Evolutionary conservation across 2,329 filamentous ascomycete species (phyloP), one percentile per base, ranked within the genome.

Genomic region (Colletotrichum sansevieriae): DNA sequence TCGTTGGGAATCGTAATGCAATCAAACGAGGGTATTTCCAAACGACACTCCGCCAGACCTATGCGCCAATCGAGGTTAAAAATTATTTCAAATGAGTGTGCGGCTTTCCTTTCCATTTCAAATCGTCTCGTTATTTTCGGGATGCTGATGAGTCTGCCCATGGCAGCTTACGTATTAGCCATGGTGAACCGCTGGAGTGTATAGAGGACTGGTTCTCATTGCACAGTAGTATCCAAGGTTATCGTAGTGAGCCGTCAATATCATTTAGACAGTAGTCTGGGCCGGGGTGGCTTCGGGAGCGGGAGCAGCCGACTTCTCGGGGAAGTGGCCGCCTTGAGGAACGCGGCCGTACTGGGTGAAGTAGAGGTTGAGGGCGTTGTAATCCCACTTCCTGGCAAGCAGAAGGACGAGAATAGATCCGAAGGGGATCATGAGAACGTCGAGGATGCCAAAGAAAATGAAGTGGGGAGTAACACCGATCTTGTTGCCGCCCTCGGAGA

Each of bases 331-430:
- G 9, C 72, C 72, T n/a, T 79, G 73, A n/a, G 75, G 73, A 22
- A 87, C 83, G 18, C 85, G 83, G 59, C 85, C 85, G 72, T 86
- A 85, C 74, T 87, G 85, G 22, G 85, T 88, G 71, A 88, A 88
- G 66, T 82, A 80, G 46, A 88, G 74, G 76, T 85, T 85, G 67
- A 88, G 76, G 39, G 76, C 75, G 69, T 77, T 77, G 70, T 85
- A 87, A 75, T 88, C 85, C 85, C 87, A 87, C 22, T 75, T 76
- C 68, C 80, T 77, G 11, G 84, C 78, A 6, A 86, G 75, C 73
- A 81, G 60, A 51, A 87, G 67, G 72, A 85, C 81, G 62, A 77
- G 77, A 25, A 81, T 77, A 46, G 81, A 77, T 12, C 84, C 71
- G 15, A 81, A 80, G 11, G 84, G 82, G 3, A 87, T 65, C 68